Percentiles rank a stretch among this genome's conserved stretches.
Conservation (phyloP, 1,139 yeast genomes). For the Hyphopichia fennica region DNA sequence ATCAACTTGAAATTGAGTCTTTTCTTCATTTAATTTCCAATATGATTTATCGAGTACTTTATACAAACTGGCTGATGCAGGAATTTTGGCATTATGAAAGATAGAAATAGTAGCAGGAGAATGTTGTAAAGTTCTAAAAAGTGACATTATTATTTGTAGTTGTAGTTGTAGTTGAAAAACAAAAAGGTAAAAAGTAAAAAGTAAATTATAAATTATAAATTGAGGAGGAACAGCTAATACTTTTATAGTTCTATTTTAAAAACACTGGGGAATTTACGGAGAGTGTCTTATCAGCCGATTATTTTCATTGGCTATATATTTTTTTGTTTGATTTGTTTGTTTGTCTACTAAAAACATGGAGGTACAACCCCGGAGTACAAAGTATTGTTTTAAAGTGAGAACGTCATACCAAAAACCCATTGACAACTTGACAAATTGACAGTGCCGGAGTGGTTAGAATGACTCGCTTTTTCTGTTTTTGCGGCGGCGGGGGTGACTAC, state of each 20-base stretch:
- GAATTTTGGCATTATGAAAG: slow-evolving; percentile 40
- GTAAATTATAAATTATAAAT: no score
- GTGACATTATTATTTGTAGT: slow-evolving; percentile 24
- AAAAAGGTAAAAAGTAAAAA: no score
- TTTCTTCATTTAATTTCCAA: slow-evolving; percentile 23
- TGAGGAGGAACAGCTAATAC: neutral
- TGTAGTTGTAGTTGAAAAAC: neutral
- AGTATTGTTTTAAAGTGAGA: neutral
- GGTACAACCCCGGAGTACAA: slow-evolving; percentile 2
- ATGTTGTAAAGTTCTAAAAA: slow-evolving; percentile 44
- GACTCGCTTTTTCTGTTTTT: neutral
- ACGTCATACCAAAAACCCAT: neutral
- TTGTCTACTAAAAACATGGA: slow-evolving; percentile 1
- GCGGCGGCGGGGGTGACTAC: neutral
- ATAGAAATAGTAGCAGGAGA: slow-evolving; percentile 46
- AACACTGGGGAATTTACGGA: neutral
- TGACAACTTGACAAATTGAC: no score
- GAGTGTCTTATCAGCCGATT: slow-evolving; percentile 1
- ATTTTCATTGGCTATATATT: neutral
- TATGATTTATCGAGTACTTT: slow-evolving; percentile 34
- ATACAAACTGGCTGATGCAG: slow-evolving; percentile 33
- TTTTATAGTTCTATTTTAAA: neutral
- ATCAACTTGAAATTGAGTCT: slow-evolving; percentile 35
- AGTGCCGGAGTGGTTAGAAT: neutral
- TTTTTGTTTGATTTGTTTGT: no score